Percentiles rank a stretch among this genome's conserved stretches.
Evolutionary conservation across 805 yeast genomes (phyloP).

Genomic region (Metschnikowia koreensis): DNA sequence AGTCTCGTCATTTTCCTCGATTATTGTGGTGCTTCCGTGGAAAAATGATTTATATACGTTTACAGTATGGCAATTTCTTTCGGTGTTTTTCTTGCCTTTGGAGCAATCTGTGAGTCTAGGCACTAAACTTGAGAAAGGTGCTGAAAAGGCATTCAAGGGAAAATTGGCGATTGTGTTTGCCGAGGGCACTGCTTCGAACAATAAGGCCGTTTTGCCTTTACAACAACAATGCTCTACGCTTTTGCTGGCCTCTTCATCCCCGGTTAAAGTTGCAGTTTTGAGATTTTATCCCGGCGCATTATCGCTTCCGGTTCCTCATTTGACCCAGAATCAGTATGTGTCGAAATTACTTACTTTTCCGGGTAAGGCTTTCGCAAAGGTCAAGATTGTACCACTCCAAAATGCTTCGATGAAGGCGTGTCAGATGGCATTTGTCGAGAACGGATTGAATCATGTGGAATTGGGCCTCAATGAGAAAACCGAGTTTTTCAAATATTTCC

Average conservation of each 20-base stretch:
- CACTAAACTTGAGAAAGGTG: constrained; percentile 14
- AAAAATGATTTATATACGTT: constrained; percentile 29
- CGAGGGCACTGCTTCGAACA: constrained; percentile 87
- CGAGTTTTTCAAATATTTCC: constrained; percentile 24
- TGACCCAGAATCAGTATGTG: constrained; percentile 22
- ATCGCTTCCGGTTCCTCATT: constrained; percentile 37
- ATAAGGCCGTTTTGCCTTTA: constrained; percentile 68
- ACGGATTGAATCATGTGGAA: constrained; percentile 32
- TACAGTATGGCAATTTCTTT: constrained; percentile 28
- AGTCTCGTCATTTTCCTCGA: constrained; percentile 19
- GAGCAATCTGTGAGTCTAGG: constrained; percentile 6
- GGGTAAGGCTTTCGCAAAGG: constrained; percentile 23
- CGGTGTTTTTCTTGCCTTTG: constrained; percentile 20
- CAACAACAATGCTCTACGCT: constrained; percentile 16
- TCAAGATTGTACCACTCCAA: constrained; percentile 27
- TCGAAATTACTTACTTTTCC: constrained; percentile 23
- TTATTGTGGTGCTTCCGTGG: constrained; percentile 42
- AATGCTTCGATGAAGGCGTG: constrained; percentile 19
- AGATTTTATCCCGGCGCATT: constrained; percentile 37
- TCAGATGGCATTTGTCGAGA: constrained; percentile 31
- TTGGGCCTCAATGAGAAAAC: constrained; percentile 30
- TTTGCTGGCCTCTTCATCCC: constrained; percentile 13
- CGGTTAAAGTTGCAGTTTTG: constrained; percentile 36
- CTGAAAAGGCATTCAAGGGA: constrained; percentile 28
- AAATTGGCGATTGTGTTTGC: constrained; percentile 56